Percentiles rank a stretch among this genome's conserved stretches.
Evolutionary conservation across 2,329 filamentous ascomycete genomes (phyloP).

Genomic region (Mycosphaerella sp.): DNA sequence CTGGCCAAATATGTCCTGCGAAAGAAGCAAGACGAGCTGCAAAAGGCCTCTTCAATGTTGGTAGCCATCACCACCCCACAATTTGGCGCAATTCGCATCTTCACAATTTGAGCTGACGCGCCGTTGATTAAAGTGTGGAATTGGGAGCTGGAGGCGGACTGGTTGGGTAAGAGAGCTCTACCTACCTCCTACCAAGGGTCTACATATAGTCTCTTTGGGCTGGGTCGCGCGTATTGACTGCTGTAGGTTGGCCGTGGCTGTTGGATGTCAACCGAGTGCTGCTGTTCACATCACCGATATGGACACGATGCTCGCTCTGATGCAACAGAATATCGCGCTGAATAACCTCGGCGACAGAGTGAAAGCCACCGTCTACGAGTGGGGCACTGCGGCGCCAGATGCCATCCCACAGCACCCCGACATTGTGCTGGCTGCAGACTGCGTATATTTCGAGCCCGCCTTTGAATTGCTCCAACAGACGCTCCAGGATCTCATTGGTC

Average conservation of each 20-base stretch:
- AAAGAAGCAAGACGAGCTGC: constrained; percentile 58
- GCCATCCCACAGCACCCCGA: constrained; percentile 54
- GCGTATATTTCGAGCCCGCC: constrained; percentile 93
- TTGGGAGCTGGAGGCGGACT: constrained; percentile 87
- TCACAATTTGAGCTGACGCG: constrained; percentile 14
- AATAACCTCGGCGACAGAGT: constrained; percentile 63
- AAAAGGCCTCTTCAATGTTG: constrained; percentile 66
- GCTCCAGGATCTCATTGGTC: constrained; percentile 63
- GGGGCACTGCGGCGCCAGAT: constrained; percentile 49
- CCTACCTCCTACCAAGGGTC: not conserved
- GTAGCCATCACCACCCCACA: constrained; percentile 31
- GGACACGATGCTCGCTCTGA: constrained; percentile 73
- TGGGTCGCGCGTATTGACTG: constrained; percentile 11
- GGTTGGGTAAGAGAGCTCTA: constrained; percentile 49
- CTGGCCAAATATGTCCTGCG: constrained; percentile 79
- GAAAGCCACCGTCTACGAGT: constrained; percentile 68
- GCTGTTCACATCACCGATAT: constrained; percentile 83
- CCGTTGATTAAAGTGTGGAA: constrained; percentile 60
- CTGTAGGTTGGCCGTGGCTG: constrained; percentile 51
- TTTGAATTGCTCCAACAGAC: constrained; percentile 83
- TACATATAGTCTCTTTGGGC: not conserved
- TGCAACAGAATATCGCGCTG: constrained; percentile 78
- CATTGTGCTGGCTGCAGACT: constrained; percentile 88
- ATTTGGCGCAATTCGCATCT: not conserved
- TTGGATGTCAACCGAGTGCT: constrained; percentile 47